Evolutionary conservation across 2,329 filamentous ascomycete genomes (phyloP).

Genomic region (Fusarium sulawesiense): DNA sequence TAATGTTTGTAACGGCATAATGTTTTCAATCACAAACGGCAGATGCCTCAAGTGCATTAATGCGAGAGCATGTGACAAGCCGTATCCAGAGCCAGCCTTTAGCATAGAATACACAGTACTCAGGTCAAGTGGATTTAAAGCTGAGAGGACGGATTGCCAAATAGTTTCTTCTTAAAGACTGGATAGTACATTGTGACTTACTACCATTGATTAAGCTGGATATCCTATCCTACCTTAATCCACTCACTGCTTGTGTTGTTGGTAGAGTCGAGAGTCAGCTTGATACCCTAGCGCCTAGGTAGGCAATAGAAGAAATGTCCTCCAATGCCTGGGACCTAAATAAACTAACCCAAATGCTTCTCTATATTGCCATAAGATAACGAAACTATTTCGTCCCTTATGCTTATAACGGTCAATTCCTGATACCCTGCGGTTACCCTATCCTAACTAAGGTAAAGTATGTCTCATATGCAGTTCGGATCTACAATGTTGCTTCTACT

Average conservation of each 20-base stretch:
- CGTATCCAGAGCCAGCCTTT: neutral
- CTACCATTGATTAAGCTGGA: neutral
- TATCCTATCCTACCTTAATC: neutral
- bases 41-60: constrained; percentile 17
- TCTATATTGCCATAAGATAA: too few relatives aligned
- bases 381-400: too few relatives aligned
- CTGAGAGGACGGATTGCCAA: neutral
- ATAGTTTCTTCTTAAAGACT: neutral
- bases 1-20: neutral
- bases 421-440: neutral
- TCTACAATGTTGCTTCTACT: constrained; percentile 3
- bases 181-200: neutral
- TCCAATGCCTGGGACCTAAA: too few relatives aligned
- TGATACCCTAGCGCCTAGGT: neutral
- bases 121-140: neutral
- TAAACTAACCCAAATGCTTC: too few relatives aligned
- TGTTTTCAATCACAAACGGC: neutral
- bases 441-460: neutral
- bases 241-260: neutral
- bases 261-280: neutral
- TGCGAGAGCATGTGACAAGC: constrained; percentile 32
- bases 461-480: constrained; percentile 5
- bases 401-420: too few relatives aligned
- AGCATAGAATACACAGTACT: neutral
- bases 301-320: too few relatives aligned